A percentile compares a stretch with the other conserved stretches of the same genome.
These are phyloP conservation scores for Paraurostyla sp. DNA, from an alignment of 73 alveolate genomes.

Conservation along the genomic window DNA sequence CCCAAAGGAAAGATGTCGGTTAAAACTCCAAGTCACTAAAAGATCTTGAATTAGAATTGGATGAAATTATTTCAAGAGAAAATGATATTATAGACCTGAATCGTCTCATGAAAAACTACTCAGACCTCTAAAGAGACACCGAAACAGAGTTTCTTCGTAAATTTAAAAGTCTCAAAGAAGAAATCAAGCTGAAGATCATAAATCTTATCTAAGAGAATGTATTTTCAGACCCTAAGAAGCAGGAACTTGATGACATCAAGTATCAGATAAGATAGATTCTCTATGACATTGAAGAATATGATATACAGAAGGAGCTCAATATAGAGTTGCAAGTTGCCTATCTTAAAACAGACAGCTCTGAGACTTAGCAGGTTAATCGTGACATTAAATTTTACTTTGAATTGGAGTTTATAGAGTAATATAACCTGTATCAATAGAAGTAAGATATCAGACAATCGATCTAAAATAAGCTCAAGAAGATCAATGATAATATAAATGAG, in stretches of 20 bases:
- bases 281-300: slow-evolving; percentile 41
- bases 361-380: neutral
- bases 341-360: slow-evolving; percentile 26
- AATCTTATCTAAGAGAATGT: slow-evolving; percentile 12
- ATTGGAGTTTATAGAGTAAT: slow-evolving; percentile 20
- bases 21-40: slow-evolving; percentile 20
- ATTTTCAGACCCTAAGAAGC: slow-evolving; percentile 7
- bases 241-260: slow-evolving; percentile 20
- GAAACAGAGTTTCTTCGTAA: slow-evolving; percentile 28
- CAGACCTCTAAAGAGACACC: slow-evolving; percentile 15
- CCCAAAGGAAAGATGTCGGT: neutral
- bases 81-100: slow-evolving; percentile 24
- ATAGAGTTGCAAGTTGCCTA: slow-evolving; percentile 19
- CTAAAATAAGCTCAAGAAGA: slow-evolving; percentile 50
- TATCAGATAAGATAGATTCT: slow-evolving; percentile 16
- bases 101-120: neutral
- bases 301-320: slow-evolving; percentile 8
- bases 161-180: slow-evolving; percentile 20
- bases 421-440: neutral
- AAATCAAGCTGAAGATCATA: neutral
- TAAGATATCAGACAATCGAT: slow-evolving; percentile 12
- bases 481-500: slow-evolving; percentile 35
- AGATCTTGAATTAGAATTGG: slow-evolving; percentile 9
- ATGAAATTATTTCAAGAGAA: slow-evolving; percentile 16
- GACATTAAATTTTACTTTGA: slow-evolving; percentile 30